A percentile compares a stretch with the other conserved stretches of the same genome.
phyloP scores from a whole-genome alignment of 176 grass and related monocot genomes.

The Dendrocalamus sinicus region DNA sequence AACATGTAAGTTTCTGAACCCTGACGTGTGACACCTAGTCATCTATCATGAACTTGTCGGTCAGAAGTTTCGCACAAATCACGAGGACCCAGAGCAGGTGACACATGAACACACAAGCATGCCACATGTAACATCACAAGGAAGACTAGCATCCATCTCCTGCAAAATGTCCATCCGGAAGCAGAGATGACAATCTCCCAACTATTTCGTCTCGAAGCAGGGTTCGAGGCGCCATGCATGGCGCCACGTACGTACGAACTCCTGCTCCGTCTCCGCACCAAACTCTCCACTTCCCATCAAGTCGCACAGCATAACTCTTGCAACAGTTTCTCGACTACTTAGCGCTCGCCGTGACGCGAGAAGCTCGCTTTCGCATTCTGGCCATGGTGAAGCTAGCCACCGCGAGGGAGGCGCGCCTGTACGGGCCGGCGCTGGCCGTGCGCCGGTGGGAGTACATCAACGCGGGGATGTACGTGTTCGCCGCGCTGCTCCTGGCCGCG shows the following conservation, averaged over 20 bases:
- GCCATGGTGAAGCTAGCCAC: slow-evolving; percentile 86
- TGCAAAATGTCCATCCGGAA: neutral
- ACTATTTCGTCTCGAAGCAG: neutral
- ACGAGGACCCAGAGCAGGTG: neutral
- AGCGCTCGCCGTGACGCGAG: neutral
- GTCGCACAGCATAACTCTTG: slow-evolving; percentile 14
- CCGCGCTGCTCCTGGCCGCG: slow-evolving; percentile 54
- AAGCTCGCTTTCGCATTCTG: neutral
- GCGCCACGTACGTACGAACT: slow-evolving; percentile 52
- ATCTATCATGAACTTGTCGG: neutral
- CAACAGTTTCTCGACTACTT: neutral
- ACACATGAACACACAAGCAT: neutral
- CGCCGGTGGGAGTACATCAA: slow-evolving; percentile 85
- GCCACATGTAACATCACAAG: slow-evolving; percentile 24
- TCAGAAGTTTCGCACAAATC: neutral
- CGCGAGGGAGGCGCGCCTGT: slow-evolving; percentile 76
- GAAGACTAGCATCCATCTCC: neutral
- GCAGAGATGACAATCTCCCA: slow-evolving; percentile 6
- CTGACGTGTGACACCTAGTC: neutral
- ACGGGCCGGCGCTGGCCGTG: slow-evolving; percentile 54
- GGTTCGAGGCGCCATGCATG: slow-evolving; percentile 50
- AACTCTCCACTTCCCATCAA: slow-evolving; percentile 11
- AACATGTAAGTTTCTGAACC: too few species aligned
- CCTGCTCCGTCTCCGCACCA: slow-evolving; percentile 26
- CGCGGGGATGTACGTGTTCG: slow-evolving; percentile 64